Conservation (phyloP, 345 rosid genomes). For the Brassica cretica region DNA sequence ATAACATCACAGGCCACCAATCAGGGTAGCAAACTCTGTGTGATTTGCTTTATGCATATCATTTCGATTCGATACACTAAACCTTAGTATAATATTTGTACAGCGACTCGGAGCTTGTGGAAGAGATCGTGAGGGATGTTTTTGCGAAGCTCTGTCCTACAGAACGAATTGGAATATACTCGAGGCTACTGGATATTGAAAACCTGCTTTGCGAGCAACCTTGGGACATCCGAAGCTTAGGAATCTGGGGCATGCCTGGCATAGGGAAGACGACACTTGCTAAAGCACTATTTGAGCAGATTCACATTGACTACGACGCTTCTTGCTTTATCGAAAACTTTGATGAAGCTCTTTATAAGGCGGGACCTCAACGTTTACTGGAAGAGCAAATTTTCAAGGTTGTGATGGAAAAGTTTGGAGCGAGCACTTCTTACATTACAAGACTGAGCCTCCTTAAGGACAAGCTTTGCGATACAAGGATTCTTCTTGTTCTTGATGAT, state of each 20-base stretch:
- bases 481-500: constrained; percentile 31
- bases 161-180: background rate
- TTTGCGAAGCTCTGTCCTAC: background rate
- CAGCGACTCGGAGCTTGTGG: constrained; percentile 15
- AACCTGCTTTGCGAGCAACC: background rate
- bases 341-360: background rate
- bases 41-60: too few relatives aligned
- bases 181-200: constrained; percentile 3
- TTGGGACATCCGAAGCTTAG: constrained; percentile 7
- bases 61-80: too few relatives aligned
- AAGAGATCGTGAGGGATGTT: constrained; percentile 19
- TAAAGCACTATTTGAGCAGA: background rate
- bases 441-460: background rate
- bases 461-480: background rate
- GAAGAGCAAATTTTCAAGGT: background rate
- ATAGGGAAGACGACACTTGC: constrained; percentile 31
- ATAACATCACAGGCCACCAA: too few relatives aligned
- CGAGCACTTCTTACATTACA: background rate
- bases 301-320: background rate
- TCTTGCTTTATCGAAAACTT: constrained; percentile 10
- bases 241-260: constrained; percentile 35
- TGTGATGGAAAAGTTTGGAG: background rate
- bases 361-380: background rate
- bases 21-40: too few relatives aligned
- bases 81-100: too few relatives aligned